Evolutionary conservation across 495 filamentous ascomycete species (phyloP).

Genomic region (Clohesyomyces aquaticus): DNA sequence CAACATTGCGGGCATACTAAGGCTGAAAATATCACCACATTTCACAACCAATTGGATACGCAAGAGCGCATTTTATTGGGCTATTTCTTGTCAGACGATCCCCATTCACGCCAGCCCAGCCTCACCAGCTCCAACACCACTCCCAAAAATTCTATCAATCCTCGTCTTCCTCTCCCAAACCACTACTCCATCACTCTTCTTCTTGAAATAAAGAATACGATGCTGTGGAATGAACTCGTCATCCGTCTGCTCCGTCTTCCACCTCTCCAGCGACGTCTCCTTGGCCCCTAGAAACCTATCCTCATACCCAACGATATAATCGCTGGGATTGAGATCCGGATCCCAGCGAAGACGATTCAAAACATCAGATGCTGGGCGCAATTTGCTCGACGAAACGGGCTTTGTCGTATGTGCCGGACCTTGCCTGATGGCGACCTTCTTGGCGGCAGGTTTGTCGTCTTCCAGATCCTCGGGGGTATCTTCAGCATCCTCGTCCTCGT

Average conservation of each 20-base stretch:
- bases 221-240: slow-evolving; percentile 87
- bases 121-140: slow-evolving; percentile 44
- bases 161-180: slow-evolving; percentile 63
- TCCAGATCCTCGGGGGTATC: slow-evolving; percentile 41
- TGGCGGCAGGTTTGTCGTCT: slow-evolving; percentile 26
- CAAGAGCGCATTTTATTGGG: too few relatives aligned
- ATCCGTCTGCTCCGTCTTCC: slow-evolving; percentile 77
- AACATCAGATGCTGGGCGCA: slow-evolving; percentile 60
- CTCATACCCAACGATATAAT: slow-evolving; percentile 75
- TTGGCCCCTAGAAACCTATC: slow-evolving; percentile 70
- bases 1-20: too few relatives aligned
- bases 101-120: too few relatives aligned
- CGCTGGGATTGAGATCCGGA: slow-evolving; percentile 57
- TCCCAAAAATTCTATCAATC: slow-evolving; percentile 64
- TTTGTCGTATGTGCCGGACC: neutral
- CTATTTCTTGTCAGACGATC: too few relatives aligned
- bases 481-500: slow-evolving; percentile 42
- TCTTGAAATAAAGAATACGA: slow-evolving; percentile 72
- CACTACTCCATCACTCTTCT: slow-evolving; percentile 52
- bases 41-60: too few relatives aligned
- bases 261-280: slow-evolving; percentile 65
- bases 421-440: neutral
- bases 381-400: slow-evolving; percentile 36
- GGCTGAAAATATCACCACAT: too few relatives aligned
- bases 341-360: slow-evolving; percentile 79